Conservation (phyloP, 78 protist genomes). For the Mantamonas sphyraenae region DNA sequence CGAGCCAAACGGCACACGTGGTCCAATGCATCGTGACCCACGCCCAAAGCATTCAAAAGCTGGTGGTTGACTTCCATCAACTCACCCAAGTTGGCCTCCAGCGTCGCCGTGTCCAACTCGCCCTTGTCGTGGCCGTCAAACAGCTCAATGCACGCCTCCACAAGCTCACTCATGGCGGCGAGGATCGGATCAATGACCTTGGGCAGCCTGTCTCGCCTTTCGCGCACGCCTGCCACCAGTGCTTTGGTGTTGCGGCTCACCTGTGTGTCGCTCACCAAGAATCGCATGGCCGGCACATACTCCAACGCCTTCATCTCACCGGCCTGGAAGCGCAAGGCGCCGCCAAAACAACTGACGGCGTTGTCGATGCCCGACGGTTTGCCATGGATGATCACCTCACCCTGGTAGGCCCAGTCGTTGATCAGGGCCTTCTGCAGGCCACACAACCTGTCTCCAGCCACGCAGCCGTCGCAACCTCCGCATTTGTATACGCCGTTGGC, state of each 20-base stretch:
- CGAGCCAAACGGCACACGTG: conserved; percentile 7
- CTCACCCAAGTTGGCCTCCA: not conserved
- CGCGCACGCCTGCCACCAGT: conserved; percentile 9
- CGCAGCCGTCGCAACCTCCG: conserved; percentile 30
- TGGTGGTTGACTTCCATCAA: conserved; percentile 32
- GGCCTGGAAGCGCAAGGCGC: not conserved
- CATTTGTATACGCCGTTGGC: conserved; percentile 28
- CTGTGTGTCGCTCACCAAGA: conserved; percentile 12
- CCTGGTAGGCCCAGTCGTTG: conserved; percentile 37
- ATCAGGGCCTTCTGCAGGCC: conserved; percentile 1
- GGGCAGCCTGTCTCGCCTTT: not conserved
- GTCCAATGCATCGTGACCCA: conserved; percentile 35
- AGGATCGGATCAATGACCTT: not conserved
- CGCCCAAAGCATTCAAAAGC: conserved; percentile 33
- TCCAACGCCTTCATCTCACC: not conserved
- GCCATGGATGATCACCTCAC: conserved; percentile 54
- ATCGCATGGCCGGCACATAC: not conserved
- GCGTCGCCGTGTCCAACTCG: not conserved
- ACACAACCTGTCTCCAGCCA: no score
- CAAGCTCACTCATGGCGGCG: conserved; percentile 1
- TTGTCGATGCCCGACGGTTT: conserved; percentile 64
- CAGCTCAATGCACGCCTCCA: not conserved
- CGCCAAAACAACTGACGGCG: conserved; percentile 44
- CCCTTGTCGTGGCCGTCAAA: not conserved
- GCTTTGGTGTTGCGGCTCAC: conserved; percentile 14